Base-by-base conservation (phyloP, 345 rosid genomes). In the Turnera subulata region DNA sequence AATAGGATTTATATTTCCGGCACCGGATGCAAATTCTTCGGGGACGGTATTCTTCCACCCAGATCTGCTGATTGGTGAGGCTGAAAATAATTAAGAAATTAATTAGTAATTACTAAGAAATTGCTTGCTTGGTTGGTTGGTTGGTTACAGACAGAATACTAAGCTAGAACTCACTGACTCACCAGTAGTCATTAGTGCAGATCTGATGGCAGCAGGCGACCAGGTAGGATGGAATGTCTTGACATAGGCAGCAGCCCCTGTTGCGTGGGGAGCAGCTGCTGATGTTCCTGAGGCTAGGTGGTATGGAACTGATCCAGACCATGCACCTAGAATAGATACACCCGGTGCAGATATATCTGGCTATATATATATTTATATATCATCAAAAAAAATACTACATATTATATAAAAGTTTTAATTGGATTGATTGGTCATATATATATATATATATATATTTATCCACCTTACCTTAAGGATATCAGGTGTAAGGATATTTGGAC, bases 241-340 rank as follows among this genome's bases (percentile, higher is more conserved):
- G 61, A 81, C 8, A 32, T 73, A 79, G 24, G 81, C 74, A 21
- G 84, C 90, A 3, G 57, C 67, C 12, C 69, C 89, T 32, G 82
- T 61, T 19, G 65, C 79, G 53, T 80, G 84, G 2, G 86, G 84
- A 25, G 82, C 81, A 46, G 89, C 66, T 82, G 81, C 76, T 19
- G 89, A 84, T 46, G 82, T 81, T 18, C 86, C 86, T 9, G 82
- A 74, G 6, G 50, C 0, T 45, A 83, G 67, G 44, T 80, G 80
- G 59, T 68, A 78, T 6, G 50, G 64, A 2, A 57, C 17, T 53
- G 79, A 73, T n/a, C 56, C 44, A 37, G 74, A 83, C 1, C 51
- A 64, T 42, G 21, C 2, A 13, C 11, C 0, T 49, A 7, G 16
- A 1, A 73, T 8, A 12, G 53, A 50, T 80, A 59, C 57, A n/a